Evolutionary conservation across 495 filamentous ascomycete species (phyloP).

Genomic region (Penicillium parvum): DNA sequence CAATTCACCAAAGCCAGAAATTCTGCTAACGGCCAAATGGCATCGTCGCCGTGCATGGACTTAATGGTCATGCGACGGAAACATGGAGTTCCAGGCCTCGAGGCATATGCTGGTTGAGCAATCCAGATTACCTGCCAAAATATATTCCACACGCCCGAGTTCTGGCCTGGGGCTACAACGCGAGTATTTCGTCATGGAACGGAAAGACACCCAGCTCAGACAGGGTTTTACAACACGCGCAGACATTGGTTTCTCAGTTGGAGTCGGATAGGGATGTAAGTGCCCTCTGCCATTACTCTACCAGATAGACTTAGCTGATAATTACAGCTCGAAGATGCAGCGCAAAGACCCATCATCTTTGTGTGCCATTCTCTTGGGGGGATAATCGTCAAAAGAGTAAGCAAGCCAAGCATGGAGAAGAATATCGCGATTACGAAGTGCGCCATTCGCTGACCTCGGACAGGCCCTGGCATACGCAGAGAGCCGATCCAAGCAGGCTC

Average conservation of each 20-base stretch:
- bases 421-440: not conserved
- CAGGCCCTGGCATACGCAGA: slow-evolving; percentile 27
- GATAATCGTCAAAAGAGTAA: slow-evolving; percentile 21
- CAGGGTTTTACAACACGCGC: slow-evolving; percentile 33
- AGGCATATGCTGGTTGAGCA: too few species aligned
- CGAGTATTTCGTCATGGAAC: too few species aligned
- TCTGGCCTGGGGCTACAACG: too few species aligned
- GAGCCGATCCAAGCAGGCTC: slow-evolving; percentile 15
- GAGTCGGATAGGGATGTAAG: slow-evolving; percentile 10
- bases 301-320: slow-evolving; percentile 2
- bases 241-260: slow-evolving; percentile 27
- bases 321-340: slow-evolving; percentile 10
- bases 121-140: too few species aligned
- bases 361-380: slow-evolving; percentile 20
- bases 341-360: slow-evolving; percentile 17
- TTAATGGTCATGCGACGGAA: too few species aligned
- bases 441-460: slow-evolving; percentile 1
- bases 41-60: too few species aligned
- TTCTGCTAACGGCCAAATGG: too few species aligned
- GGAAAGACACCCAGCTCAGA: too few species aligned
- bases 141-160: too few species aligned
- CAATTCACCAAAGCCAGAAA: too few species aligned
- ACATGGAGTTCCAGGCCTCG: too few species aligned
- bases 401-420: not conserved
- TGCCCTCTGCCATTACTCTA: not conserved